phyloP scores from a whole-genome alignment of 768 basidiomycete species.

The Daedaleopsis nitida region DNA sequence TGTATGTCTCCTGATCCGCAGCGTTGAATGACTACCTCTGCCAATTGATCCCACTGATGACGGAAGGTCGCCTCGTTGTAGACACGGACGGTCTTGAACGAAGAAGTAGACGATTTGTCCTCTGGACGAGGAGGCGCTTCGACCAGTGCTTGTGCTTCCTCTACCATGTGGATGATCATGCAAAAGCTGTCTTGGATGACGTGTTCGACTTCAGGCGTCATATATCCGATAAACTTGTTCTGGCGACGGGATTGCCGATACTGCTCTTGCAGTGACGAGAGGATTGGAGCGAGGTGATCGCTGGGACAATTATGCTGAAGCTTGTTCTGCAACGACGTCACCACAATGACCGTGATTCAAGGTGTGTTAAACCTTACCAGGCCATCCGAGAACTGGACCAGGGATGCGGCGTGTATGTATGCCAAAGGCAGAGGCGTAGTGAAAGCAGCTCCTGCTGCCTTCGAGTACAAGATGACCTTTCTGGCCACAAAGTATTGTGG shows the following conservation, averaged over 20 bases:
- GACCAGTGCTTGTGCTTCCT: not conserved
- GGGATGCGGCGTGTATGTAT: not conserved
- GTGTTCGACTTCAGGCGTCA: not conserved
- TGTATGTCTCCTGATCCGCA: not conserved
- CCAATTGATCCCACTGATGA: not conserved
- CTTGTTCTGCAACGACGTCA: too few species aligned
- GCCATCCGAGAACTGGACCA: not conserved
- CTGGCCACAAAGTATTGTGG: not conserved
- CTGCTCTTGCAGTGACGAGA: not conserved
- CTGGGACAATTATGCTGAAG: too few species aligned
- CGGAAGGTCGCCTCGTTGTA: not conserved
- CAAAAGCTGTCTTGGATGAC: not conserved
- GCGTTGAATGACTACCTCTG: not conserved
- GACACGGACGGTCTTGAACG: not conserved
- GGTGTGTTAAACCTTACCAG: not conserved
- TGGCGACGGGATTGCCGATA: not conserved
- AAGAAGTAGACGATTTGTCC: not conserved
- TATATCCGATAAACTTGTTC: not conserved
- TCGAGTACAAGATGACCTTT: not conserved
- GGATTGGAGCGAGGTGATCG: not conserved
- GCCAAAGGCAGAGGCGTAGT: too few species aligned
- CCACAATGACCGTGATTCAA: too few species aligned
- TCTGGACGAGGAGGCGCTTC: too few species aligned
- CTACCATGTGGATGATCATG: not conserved
- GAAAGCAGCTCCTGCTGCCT: not conserved